Base-by-base conservation (phyloP, 2,329 filamentous ascomycete species). In the Pseudopyricularia cyperi region DNA sequence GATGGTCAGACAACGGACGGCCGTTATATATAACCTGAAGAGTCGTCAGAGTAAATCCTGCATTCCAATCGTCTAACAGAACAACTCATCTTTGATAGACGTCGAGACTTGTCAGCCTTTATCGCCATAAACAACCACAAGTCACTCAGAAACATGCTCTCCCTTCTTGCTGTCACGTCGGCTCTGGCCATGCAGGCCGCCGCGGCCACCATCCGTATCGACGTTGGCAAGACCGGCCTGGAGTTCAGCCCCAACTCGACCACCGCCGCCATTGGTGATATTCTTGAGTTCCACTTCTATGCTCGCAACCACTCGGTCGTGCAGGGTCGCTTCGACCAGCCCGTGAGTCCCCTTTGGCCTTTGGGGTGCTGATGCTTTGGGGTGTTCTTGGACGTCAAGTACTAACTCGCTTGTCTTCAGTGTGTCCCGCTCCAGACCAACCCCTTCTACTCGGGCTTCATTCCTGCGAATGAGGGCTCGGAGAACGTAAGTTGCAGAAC, bases 261-360 rank as follows among this genome's bases (percentile, higher is more conserved):
- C 51, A 63, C 62, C n/a, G 73, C 74, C 15, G 58, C 63, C 26
- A 54, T 66, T 3, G 75, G 75, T 52, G 73, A 74, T 55, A 65
- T 71, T 47, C 65, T 79, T 48, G 71, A 75, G 57, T 77, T 77
- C 63, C 71, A 75, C 57, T 78, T 76, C 62, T 68, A 69, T 52
- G 66, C 71, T 3, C 66, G 68, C 56, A 73, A 72, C 58, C 74
- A 77, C 65, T 73, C 70, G 11, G 71, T 79, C 14, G 71, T 67
- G 3, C 66, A 71, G 57, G 70, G 72, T 19, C 65, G 68, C 22
- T 76, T 76, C 57, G 65, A 65, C 48, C 61, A 68, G n/a, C 71
- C 74, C 2, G 39, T 44, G 15, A 19, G 39, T 44, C 7, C 22
- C 35, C 15, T 19, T 5, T 44, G 9, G 5, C 28, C 39, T 12